Percentiles rank a stretch among this genome's conserved stretches.
These are phyloP conservation scores for Tolypocladium guangdongense DNA, from an alignment of 2,329 filamentous ascomycete genomes.

Conservation along the genomic window DNA sequence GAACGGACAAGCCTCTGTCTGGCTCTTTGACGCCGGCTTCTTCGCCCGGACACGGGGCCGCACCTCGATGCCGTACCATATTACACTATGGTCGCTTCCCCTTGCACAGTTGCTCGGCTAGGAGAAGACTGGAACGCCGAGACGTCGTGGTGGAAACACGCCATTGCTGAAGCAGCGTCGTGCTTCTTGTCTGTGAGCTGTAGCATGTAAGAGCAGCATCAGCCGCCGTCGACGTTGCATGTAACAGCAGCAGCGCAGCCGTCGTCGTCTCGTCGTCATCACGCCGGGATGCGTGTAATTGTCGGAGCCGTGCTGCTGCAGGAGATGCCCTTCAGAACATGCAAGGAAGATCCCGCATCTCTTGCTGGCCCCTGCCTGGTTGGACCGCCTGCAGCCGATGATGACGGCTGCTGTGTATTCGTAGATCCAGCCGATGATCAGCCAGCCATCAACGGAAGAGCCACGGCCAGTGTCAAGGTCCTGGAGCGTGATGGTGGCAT, in stretches of 20 bases:
- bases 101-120: no score
- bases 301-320: background rate
- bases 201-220: background rate
- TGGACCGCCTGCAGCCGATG: background rate
- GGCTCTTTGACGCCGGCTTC: background rate
- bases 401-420: slow-evolving; percentile 1
- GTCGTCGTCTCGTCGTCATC: background rate
- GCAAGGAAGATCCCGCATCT: background rate
- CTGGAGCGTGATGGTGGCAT: background rate
- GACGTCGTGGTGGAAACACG: background rate
- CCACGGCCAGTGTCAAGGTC: background rate
- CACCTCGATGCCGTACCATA: background rate
- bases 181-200: background rate
- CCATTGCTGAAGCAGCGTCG: background rate
- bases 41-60: background rate
- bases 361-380: background rate
- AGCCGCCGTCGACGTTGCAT: background rate
- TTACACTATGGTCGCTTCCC: no score
- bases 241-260: background rate
- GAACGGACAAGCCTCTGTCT: background rate
- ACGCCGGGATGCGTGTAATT: background rate
- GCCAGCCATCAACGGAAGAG: background rate
- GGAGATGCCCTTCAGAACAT: background rate
- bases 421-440: background rate
- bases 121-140: no score